phyloP scores from a whole-genome alignment of 2,329 filamentous ascomycete species.

The Trichophyton schoenleinii region DNA sequence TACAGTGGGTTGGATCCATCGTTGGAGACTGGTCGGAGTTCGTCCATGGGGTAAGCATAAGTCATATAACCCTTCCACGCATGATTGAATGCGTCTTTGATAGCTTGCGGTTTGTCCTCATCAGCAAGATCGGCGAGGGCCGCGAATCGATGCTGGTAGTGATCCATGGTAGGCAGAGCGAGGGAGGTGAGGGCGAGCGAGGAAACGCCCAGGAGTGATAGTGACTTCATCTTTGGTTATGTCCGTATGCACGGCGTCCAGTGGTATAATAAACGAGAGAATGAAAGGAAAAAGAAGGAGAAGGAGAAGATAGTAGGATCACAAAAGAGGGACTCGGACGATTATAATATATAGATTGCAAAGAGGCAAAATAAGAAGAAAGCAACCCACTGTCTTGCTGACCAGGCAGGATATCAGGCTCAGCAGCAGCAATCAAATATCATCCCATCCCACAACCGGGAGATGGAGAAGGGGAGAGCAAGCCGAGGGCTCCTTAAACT shows the following conservation, averaged over 20 bases:
- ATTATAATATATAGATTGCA: too few relatives aligned
- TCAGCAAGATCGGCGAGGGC: neutral
- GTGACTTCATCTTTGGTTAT: neutral
- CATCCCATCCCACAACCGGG: neutral
- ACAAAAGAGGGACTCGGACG: too few relatives aligned
- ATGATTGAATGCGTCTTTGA: slow-evolving; percentile 56
- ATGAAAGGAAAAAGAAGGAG: neutral
- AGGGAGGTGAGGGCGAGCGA: slow-evolving; percentile 6
- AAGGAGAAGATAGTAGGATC: too few relatives aligned
- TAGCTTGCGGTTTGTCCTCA: slow-evolving; percentile 41
- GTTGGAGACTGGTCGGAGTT: slow-evolving; percentile 57
- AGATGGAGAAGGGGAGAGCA: neutral
- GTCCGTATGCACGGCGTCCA: too few relatives aligned
- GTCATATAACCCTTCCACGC: slow-evolving; percentile 62
- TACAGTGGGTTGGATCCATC: slow-evolving; percentile 57
- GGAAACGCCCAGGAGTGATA: neutral
- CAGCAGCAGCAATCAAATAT: neutral
- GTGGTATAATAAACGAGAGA: neutral
- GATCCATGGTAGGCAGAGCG: slow-evolving; percentile 5
- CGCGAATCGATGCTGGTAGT: neutral
- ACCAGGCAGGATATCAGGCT: neutral
- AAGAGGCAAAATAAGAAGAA: too few relatives aligned
- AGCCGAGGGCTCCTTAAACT: neutral
- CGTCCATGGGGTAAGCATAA: slow-evolving; percentile 67
- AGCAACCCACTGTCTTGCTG: too few relatives aligned